Conservation (phyloP, 768 basidiomycete genomes). For the Hypholoma sublateritium region DNA sequence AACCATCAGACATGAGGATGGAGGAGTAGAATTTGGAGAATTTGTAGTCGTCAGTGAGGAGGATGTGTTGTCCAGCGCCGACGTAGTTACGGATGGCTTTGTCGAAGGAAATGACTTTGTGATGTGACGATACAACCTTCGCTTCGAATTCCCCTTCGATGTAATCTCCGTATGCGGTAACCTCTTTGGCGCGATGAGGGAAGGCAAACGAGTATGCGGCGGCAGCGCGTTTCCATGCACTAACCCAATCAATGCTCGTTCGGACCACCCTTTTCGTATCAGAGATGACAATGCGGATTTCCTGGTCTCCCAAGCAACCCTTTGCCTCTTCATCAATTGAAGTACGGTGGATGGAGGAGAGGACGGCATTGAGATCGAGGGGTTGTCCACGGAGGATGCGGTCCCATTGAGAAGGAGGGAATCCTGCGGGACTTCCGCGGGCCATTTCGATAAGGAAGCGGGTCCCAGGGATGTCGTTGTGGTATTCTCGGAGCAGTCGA, state of each 20-base stretch:
- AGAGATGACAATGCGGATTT: slow-evolving; percentile 11
- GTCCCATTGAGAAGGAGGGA: slow-evolving; percentile 7
- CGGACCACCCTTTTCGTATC: slow-evolving; percentile 14
- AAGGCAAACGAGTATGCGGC: slow-evolving; percentile 24
- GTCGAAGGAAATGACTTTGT: slow-evolving; percentile 29
- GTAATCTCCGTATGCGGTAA: slow-evolving; percentile 23
- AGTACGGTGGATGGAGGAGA: slow-evolving; percentile 15
- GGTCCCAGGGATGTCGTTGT: too few species aligned
- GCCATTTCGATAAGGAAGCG: too few species aligned
- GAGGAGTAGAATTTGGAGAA: not conserved
- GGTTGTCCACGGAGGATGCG: slow-evolving; percentile 22
- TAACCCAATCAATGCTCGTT: slow-evolving; percentile 20
- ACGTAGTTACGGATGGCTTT: slow-evolving; percentile 24
- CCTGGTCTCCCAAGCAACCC: slow-evolving; percentile 16
- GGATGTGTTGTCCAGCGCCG: slow-evolving; percentile 9
- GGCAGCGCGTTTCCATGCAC: slow-evolving; percentile 17
- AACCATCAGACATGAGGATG: slow-evolving; percentile 12
- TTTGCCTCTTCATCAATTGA: slow-evolving; percentile 7
- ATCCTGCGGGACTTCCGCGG: too few species aligned
- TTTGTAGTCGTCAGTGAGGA: slow-evolving; percentile 22
- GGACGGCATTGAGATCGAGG: slow-evolving; percentile 29
- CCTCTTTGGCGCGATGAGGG: slow-evolving; percentile 24
- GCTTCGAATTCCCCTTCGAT: slow-evolving; percentile 24
- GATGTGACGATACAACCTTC: slow-evolving; percentile 3
- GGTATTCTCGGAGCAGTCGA: too few species aligned